Conservation (phyloP, 345 rosid genomes). For the Arabis alpina region DNA sequence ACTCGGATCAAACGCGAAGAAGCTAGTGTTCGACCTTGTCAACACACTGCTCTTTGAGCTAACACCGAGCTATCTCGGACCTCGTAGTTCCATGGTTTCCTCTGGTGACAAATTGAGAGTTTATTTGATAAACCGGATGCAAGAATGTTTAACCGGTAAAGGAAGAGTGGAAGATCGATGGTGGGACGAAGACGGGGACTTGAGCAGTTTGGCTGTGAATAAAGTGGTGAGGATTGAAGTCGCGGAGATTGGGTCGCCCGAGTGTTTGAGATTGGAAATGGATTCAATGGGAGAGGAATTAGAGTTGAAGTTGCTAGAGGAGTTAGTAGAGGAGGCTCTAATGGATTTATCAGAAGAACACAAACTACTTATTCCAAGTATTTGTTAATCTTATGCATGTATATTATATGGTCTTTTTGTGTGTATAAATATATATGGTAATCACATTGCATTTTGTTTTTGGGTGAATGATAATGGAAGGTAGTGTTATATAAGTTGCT, state of each 20-base stretch:
- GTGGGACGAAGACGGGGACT: constrained; percentile 60
- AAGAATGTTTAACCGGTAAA: constrained; percentile 61
- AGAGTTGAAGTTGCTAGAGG: constrained; percentile 73
- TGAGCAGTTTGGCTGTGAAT: constrained; percentile 67
- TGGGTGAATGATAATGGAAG: constrained; percentile 29
- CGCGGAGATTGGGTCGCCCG: constrained; percentile 72
- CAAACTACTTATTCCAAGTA: constrained; percentile 16
- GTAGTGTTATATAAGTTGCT: constrained; percentile 22
- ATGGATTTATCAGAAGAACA: constrained; percentile 48
- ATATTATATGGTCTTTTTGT: constrained; percentile 27
- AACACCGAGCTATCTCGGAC: constrained; percentile 47
- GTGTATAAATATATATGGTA: constrained; percentile 34
- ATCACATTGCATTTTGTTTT: constrained; percentile 5
- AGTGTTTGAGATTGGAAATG: constrained; percentile 59
- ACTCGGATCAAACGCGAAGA: constrained; percentile 56
- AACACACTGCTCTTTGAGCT: constrained; percentile 61
- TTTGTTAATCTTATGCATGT: constrained; percentile 28
- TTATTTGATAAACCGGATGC: constrained; percentile 61
- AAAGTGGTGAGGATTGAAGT: constrained; percentile 74
- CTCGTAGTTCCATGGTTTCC: constrained; percentile 10
- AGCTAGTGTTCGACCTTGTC: constrained; percentile 74
- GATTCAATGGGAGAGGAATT: constrained; percentile 62
- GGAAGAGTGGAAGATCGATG: constrained; percentile 42
- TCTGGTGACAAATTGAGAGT: constrained; percentile 44
- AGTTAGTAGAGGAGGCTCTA: constrained; percentile 79